These are phyloP conservation scores for Boletellus sp. DNA, from an alignment of 1,284 basidiomycete genomes.

Conservation along the genomic window DNA sequence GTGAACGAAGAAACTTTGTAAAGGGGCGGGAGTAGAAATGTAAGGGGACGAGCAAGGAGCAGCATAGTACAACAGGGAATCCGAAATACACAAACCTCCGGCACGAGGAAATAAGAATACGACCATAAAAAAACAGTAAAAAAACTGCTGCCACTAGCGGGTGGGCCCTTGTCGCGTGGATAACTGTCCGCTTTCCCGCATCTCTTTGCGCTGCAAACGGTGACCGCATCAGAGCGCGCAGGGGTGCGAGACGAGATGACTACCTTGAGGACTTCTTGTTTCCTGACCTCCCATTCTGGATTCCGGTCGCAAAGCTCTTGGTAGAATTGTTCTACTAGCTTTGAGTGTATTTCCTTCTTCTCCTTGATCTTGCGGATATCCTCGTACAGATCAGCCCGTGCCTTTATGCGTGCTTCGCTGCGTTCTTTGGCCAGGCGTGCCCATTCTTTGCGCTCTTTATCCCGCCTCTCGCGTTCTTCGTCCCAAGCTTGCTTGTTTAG, in stretches of 20 bases:
- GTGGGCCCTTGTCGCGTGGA: constrained; percentile 14
- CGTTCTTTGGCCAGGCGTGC: constrained; percentile 48
- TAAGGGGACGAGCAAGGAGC: constrained; percentile 2
- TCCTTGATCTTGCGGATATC: constrained; percentile 32
- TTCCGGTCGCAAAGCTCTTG: constrained; percentile 50
- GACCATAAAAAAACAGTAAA: constrained; percentile 22
- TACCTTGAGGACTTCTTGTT: constrained; percentile 41
- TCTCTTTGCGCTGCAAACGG: constrained; percentile 27
- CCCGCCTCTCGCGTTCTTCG: constrained; percentile 45
- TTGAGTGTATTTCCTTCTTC: constrained; percentile 32
- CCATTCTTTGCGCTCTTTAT: constrained; percentile 60
- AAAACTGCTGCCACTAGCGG: neutral
- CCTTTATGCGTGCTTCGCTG: constrained; percentile 38
- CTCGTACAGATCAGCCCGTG: constrained; percentile 28
- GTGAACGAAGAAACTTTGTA: neutral
- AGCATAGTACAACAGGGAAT: constrained; percentile 27
- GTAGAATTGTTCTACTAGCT: constrained; percentile 45
- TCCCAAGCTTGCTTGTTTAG: constrained; percentile 31
- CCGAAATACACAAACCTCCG: constrained; percentile 15
- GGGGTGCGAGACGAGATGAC: constrained; percentile 9
- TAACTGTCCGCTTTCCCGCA: constrained; percentile 24
- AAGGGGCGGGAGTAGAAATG: constrained; percentile 3
- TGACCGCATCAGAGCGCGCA: constrained; percentile 7
- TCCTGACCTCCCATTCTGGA: constrained; percentile 63
- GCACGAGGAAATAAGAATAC: constrained; percentile 30